Evolutionary conservation across 1,284 basidiomycete species (phyloP), one percentile per base, ranked within the genome.

Genomic region (Malassezia nana): DNA sequence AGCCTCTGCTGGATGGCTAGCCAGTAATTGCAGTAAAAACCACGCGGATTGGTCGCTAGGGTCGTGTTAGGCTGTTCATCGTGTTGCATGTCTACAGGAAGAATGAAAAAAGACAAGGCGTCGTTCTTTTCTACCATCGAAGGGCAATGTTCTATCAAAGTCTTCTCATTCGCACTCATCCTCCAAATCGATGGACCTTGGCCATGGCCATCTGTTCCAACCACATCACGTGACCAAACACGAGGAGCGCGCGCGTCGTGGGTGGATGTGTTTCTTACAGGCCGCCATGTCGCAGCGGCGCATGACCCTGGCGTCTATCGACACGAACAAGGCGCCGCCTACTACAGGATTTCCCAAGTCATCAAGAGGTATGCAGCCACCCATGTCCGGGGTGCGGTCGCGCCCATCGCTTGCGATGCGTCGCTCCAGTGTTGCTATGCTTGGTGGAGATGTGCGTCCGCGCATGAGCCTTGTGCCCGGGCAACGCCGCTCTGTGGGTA

Each of bases 291-390:
- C 48, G 41, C 47, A 55, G 33, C 65, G 64, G 44, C 63, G 65
- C 5, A 62, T 59, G 55, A 67, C 64, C 48, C 61, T 67, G 8
- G 64, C 62, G 20, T 61, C 62, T 10, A 57, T 67, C 40, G 65
- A 67, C 30, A 47, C 62, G n/a, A 67, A 67, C 41, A 59, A 62
- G 20, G 30, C 30, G 10, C 41, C 48, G 16, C 29, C 35, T n/a
- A 29, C 13, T 13, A 30, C n/a, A 7, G 18, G 18, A 38, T 16
- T 31, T 16, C 26, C 2, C 3, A 48, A 40, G 24, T 26, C 26
- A 20, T 28, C 26, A 4, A 29, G 26, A 12, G 39, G 29, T 15
- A 22, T 20, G 41, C 49, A 40, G 8, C 32, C 53, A 16, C 53
- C 53, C 7, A 33, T 42, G 6, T 30, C 33, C 7, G 44, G 35